These are phyloP conservation scores for Fraxinus nigra DNA, from an alignment of 305 asterid genomes.

Conservation along the genomic window DNA sequence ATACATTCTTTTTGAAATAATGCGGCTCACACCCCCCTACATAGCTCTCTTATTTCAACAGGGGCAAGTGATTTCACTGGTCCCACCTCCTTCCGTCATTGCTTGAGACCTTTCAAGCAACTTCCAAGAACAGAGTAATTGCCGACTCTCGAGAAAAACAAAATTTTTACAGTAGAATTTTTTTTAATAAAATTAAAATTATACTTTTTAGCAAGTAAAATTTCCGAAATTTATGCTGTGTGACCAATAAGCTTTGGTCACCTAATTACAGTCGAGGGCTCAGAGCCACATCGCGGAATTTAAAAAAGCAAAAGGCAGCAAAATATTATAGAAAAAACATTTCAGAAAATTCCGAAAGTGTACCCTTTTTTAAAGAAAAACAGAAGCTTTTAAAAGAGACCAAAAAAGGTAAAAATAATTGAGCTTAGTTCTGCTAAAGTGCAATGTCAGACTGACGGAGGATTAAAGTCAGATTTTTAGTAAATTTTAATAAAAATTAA, in stretches of 20 bases:
- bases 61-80: not conserved
- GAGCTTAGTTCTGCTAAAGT: slow-evolving; percentile 28
- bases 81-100: not conserved
- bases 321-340: not conserved
- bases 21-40: too few relatives aligned
- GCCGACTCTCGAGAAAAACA: not conserved
- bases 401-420: slow-evolving; percentile 32
- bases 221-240: not conserved
- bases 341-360: slow-evolving; percentile 20
- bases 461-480: too few relatives aligned
- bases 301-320: slow-evolving; percentile 18
- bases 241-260: not conserved
- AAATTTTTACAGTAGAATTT: not conserved
- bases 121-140: not conserved
- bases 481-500: too few relatives aligned
- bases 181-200: not conserved
- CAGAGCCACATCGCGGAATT: slow-evolving; percentile 12
- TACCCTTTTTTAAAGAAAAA: not conserved
- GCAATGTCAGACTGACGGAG: not conserved
- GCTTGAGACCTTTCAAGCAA: too few relatives aligned
- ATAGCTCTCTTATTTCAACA: not conserved
- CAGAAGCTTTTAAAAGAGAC: not conserved
- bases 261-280: not conserved
- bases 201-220: not conserved
- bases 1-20: too few relatives aligned